These are phyloP conservation scores for Xylariomycetidae sp. DNA, from an alignment of 2,329 filamentous ascomycete species.

Conservation along the genomic window DNA sequence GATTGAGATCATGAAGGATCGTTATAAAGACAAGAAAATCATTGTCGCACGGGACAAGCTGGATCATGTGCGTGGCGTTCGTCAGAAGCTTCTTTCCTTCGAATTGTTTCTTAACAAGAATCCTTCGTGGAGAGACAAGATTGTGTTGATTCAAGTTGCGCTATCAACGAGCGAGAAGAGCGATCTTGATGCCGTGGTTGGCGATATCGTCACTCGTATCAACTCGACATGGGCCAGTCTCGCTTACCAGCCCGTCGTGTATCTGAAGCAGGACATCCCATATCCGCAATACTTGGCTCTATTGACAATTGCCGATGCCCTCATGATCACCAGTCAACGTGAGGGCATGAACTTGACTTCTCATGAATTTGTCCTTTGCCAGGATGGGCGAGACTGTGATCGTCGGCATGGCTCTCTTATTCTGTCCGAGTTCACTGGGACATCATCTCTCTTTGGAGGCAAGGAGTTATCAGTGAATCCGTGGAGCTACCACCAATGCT, in stretches of 20 bases:
- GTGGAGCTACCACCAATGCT: conserved; percentile 88
- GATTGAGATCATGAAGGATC: conserved; percentile 74
- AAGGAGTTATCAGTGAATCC: conserved; percentile 85
- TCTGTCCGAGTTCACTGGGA: conserved; percentile 91
- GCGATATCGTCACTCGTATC: conserved; percentile 90
- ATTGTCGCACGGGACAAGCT: conserved; percentile 94
- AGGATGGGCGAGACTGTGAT: conserved; percentile 69
- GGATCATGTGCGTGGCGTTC: conserved; percentile 84
- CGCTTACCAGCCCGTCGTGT: conserved; percentile 87
- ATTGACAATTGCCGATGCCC: conserved; percentile 79
- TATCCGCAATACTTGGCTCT: conserved; percentile 92
- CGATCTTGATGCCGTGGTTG: conserved; percentile 82
- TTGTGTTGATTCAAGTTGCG: conserved; percentile 90
- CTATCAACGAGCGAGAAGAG: conserved; percentile 84
- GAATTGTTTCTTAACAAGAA: conserved; percentile 94
- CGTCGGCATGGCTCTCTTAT: conserved; percentile 88
- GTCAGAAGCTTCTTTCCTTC: conserved; percentile 87
- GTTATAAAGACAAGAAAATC: conserved; percentile 82
- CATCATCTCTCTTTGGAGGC: conserved; percentile 76
- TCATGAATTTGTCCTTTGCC: conserved; percentile 90
- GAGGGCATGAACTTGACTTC: conserved; percentile 97
- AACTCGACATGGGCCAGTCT: conserved; percentile 89
- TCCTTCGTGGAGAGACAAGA: conserved; percentile 81
- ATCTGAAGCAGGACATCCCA: conserved; percentile 90
- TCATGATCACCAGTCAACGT: conserved; percentile 92